Evolutionary conservation across 1,284 basidiomycete genomes (phyloP), one percentile per base, ranked within the genome.

Genomic region (Cystobasidiaceae sp.): DNA sequence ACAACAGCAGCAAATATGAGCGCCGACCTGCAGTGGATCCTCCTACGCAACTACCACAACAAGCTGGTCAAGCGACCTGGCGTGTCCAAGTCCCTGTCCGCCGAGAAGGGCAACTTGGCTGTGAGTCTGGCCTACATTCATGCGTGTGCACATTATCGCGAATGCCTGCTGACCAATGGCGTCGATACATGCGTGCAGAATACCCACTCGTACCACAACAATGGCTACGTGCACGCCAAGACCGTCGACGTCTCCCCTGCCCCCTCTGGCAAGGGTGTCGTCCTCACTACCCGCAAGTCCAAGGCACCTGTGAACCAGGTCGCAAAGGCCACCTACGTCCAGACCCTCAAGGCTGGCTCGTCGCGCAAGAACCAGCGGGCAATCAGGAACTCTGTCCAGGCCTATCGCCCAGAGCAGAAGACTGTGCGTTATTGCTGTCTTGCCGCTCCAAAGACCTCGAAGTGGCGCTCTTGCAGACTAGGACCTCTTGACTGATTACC

Each of bases 91-190:
- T 23, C 19, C n/a, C 52, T 64, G 13, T 64, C 61, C 13, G 61
- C 61, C 30, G 61, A 64, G 51, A 48, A 49, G 46, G 61, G 61
- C 61, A 64, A 64, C 61, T 33, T 64, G 28, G 56, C 56, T 21
- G 56, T 59, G 44, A 46, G 56, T 28, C 11, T 1, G 21, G 27
- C 15, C 9, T 48, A 48, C 45, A 48, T 23, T 13, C 23, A 48
- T 48, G 8, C 45, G 13, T 11, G 45, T 19, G 11, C 45, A 19
- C 45, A 15, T 11, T 8, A 13, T 48, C 15, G 45, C 13, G 21
- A 39, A 11, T 39, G n/a, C n/a, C 37, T 19, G 45, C 45, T 17
- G 45, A 7, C 3, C 23, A 7, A 3, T 9, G 28, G 23, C 45
- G 45, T 4, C 17, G 33, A 21, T 15, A 5, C 21, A 6, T 6